Base-by-base conservation (phyloP, 192 early-diverging fungal species). In the Phlyctochytrium bullatum region DNA sequence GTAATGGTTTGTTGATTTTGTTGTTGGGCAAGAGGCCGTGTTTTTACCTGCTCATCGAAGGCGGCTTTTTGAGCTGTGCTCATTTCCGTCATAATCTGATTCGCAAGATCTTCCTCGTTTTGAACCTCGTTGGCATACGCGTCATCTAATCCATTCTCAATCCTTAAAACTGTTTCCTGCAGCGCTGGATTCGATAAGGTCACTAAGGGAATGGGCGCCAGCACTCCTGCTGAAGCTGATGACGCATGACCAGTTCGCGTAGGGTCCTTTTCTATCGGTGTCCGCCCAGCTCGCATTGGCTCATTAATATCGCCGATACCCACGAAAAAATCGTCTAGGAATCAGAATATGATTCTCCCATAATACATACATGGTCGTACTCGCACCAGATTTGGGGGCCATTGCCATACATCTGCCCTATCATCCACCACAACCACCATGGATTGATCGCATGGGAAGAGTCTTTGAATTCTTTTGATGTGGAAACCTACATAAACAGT, bases 371-470 rank as follows among this genome's bases (percentile, higher is more conserved):
- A 99, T 34, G 93, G 93, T 36, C 86, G 79, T 25, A 98, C 91
- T 56, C 89, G 85, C 51, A 97, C 88, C 28, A 99, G 67, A 77
- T 97, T 95, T 2, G 88, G 90, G 1, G 94, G 89, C 85, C 88
- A 92, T 52, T 70, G 47, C 97, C 97, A 99, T 1, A 99, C 92
- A 73, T 99, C 96, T 0, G 88, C 89, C 25, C 96, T 86, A 77
- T 99, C 97, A 72, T 99, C 97, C 14, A 99, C 80, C 47, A 92
- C 90, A 2, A 95, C 92, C 1, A 96, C 97, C 96, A 99, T 98
- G 29, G 89, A 93, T 34, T 90, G 90, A 16, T 98, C 92, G 60
- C 89, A 89, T 6, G 97, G 95, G 72, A 99, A 98, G 50, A 99
- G 78, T 6, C 97, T 78, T 33, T 87, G 72, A 3, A 98, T 85